These are phyloP conservation scores for Akebia trifoliata DNA, from an alignment of 164 flowering plant species.

Conservation along the genomic window DNA sequence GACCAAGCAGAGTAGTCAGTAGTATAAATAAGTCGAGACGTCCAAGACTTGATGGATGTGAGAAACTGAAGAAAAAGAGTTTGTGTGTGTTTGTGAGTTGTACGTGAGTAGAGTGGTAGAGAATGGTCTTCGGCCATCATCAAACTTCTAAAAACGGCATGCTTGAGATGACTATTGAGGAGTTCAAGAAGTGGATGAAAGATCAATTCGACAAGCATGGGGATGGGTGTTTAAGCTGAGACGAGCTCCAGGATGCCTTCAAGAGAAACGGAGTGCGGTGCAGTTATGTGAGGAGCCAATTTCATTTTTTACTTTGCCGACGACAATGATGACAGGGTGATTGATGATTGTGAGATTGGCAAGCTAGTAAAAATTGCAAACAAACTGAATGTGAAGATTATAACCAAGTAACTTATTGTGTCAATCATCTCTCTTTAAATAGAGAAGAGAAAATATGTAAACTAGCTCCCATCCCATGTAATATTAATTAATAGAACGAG, in stretches of 20 bases:
- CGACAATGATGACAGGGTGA: slow-evolving; percentile 14
- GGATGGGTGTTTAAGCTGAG: slow-evolving; percentile 22
- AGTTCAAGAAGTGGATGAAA: slow-evolving; percentile 18
- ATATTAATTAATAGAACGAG: no score
- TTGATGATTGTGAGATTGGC: slow-evolving; percentile 15
- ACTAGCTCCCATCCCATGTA: no score
- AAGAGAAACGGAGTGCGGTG: slow-evolving; percentile 11
- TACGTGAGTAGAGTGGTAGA: no score
- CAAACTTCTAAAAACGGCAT: neutral
- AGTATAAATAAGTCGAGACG: no score
- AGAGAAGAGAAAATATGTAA: neutral
- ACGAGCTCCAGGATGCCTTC: slow-evolving; percentile 21
- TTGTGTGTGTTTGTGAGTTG: no score
- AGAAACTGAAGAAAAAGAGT: no score
- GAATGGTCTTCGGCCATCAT: neutral
- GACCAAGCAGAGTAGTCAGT: no score
- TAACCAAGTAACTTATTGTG: neutral
- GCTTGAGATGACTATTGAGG: slow-evolving; percentile 16
- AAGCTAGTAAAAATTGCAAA: slow-evolving; percentile 15
- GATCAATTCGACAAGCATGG: slow-evolving; percentile 18
- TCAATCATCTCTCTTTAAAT: neutral
- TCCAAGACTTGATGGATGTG: no score
- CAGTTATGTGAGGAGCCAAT: slow-evolving; percentile 1
- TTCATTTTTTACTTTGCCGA: slow-evolving; percentile 12
- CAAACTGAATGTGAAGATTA: slow-evolving; percentile 13